Percentiles rank a stretch among this genome's conserved stretches.
These are phyloP conservation scores for Hypoxylon cercidicola DNA, from an alignment of 495 filamentous ascomycete species.

Conservation along the genomic window DNA sequence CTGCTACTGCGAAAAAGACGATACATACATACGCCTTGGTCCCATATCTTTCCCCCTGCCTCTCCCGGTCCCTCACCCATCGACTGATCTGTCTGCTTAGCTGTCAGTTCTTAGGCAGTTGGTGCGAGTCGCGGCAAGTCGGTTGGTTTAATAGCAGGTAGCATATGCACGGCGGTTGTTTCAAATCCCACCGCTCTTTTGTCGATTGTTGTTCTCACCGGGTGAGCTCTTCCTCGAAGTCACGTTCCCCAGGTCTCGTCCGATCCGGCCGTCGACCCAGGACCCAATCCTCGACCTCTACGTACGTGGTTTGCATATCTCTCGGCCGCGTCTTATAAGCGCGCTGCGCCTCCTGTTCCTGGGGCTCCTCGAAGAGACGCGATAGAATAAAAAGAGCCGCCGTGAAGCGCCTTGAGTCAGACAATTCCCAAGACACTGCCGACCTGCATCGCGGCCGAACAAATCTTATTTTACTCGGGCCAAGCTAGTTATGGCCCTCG, in stretches of 20 bases:
- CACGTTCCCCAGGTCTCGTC: conserved; percentile 18
- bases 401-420: conserved; percentile 33
- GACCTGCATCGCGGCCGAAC: conserved; percentile 25
- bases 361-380: conserved; percentile 18
- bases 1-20: conserved; percentile 25
- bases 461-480: conserved; percentile 6
- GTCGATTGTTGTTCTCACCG: conserved; percentile 8
- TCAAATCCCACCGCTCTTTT: conserved; percentile 21
- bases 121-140: conserved; percentile 19
- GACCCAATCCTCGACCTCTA: conserved; percentile 31
- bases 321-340: conserved; percentile 33
- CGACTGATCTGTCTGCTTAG: conserved; percentile 14
- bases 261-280: conserved; percentile 28
- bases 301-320: conserved; percentile 33
- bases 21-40: conserved; percentile 17
- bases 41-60: conserved; percentile 14
- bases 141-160: conserved; percentile 11
- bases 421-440: conserved; percentile 12
- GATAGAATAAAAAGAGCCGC: conserved; percentile 28
- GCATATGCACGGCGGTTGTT: conserved; percentile 22
- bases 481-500: conserved; percentile 64
- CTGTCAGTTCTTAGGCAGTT: conserved; percentile 22
- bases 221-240: conserved; percentile 6
- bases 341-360: conserved; percentile 20
- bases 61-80: conserved; percentile 1